A percentile compares a stretch with the other conserved stretches of the same genome.
These are phyloP conservation scores for Ascochyta fabae DNA, from an alignment of 2,329 filamentous ascomycete genomes.

Conservation along the genomic window DNA sequence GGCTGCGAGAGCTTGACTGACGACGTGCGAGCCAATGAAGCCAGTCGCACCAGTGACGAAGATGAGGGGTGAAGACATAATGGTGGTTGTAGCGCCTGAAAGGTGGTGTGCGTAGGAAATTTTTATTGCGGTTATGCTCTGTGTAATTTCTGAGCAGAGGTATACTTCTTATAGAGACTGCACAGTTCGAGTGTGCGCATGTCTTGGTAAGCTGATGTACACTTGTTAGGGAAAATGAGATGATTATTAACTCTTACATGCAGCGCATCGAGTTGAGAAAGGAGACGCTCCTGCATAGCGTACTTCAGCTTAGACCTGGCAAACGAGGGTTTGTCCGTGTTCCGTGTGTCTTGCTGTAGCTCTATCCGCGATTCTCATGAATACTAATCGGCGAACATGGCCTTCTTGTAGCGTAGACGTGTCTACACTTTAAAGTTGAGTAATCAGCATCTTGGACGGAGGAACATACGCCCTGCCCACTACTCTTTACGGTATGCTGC, in stretches of 20 bases:
- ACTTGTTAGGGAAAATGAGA: neutral
- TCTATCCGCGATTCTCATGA: neutral
- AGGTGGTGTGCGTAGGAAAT: neutral
- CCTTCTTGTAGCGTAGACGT: neutral
- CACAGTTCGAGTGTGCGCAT: neutral
- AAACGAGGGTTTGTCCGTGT: neutral
- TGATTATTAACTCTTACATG: neutral
- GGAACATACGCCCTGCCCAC: neutral
- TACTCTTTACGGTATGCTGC: neutral
- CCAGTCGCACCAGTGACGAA: slow-evolving; percentile 40
- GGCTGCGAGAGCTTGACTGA: slow-evolving; percentile 26
- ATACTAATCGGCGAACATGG: slow-evolving; percentile 9
- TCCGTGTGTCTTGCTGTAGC: neutral
- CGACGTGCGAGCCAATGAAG: slow-evolving; percentile 35
- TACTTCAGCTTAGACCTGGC: too few relatives aligned
- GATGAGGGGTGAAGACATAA: slow-evolving; percentile 26
- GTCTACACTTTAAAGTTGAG: neutral
- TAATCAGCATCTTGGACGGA: neutral
- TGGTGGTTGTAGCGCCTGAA: neutral
- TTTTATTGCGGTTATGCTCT: neutral
- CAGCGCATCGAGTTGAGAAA: neutral
- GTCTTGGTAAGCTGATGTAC: neutral
- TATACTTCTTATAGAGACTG: neutral
- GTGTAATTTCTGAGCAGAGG: neutral
- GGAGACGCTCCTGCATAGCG: too few relatives aligned